These are phyloP conservation scores for Mycena chlorophos DNA, from an alignment of 768 basidiomycete species.

Conservation along the genomic window DNA sequence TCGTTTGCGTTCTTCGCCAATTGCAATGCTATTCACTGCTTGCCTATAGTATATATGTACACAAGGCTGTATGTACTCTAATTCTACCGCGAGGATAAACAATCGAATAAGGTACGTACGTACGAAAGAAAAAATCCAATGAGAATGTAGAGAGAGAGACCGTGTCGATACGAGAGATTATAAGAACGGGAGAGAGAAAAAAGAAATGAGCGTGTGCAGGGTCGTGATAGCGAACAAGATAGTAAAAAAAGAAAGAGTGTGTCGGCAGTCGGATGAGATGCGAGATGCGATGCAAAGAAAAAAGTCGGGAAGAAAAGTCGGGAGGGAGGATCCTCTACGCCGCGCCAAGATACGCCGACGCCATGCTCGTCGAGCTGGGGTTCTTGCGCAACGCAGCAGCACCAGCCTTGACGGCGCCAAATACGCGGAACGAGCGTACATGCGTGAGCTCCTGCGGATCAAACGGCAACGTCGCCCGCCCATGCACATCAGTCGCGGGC, in stretches of 20 bases:
- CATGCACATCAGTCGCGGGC: neutral
- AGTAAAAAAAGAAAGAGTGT: neutral
- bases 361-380: neutral
- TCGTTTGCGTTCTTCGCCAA: no score
- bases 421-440: constrained; percentile 54
- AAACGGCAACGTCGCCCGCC: constrained; percentile 26
- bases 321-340: neutral
- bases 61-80: no score
- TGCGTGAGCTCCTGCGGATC: constrained; percentile 45
- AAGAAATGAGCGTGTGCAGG: neutral
- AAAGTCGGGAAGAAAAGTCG: neutral
- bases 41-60: no score
- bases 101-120: no score
- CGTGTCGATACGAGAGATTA: no score
- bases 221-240: neutral
- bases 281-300: neutral
- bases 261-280: neutral
- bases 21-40: no score
- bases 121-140: no score
- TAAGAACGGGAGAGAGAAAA: no score
- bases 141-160: no score
- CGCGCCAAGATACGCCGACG: neutral
- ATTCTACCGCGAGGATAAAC: no score
- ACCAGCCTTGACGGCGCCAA: constrained; percentile 46
- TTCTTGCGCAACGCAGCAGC: neutral